A percentile compares a stretch with the other conserved stretches of the same genome.
phyloP scores from a whole-genome alignment of 371 early-diverging fungal genomes.

The Rhizopus delemar region DNA sequence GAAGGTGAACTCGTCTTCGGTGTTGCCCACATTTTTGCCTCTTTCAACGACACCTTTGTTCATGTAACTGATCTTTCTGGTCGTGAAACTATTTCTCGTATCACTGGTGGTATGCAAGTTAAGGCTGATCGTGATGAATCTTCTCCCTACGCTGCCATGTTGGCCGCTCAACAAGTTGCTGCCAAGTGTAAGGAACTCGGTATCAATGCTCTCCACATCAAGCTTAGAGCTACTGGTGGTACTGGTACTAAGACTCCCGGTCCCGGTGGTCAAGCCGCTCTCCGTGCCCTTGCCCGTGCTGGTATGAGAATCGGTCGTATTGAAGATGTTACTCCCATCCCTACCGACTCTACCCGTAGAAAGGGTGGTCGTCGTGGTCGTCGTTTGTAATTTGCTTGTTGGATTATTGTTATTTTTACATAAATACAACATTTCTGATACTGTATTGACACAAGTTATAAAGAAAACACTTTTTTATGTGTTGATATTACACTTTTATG shows the following conservation, averaged over 20 bases:
- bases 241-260: slow-evolving; percentile 99
- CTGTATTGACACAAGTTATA: no score
- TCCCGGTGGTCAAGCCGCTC: slow-evolving; percentile 99
- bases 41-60: slow-evolving; percentile 99
- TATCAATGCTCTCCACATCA: slow-evolving; percentile 99
- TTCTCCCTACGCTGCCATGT: slow-evolving; percentile 99
- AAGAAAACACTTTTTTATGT: no score
- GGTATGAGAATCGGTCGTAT: slow-evolving; percentile 99
- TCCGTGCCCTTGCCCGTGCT: slow-evolving; percentile 99
- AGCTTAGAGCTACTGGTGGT: slow-evolving; percentile 99
- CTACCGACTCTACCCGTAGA: slow-evolving; percentile 98
- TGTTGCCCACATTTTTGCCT: slow-evolving; percentile 99
- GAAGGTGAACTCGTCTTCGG: slow-evolving; percentile 99
- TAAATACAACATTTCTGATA: neutral
- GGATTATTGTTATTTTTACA: slow-evolving; percentile 3
- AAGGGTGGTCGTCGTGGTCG: slow-evolving; percentile 99
- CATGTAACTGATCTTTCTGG: slow-evolving; percentile 99
- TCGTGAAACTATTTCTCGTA: slow-evolving; percentile 99
- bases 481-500: no score
- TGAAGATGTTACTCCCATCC: slow-evolving; percentile 99
- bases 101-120: slow-evolving; percentile 99
- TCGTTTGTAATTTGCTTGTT: slow-evolving; percentile 87
- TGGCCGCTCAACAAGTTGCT: slow-evolving; percentile 99
- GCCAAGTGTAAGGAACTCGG: slow-evolving; percentile 98
- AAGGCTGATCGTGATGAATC: slow-evolving; percentile 99